A percentile compares a stretch with the other conserved stretches of the same genome.
phyloP scores from a whole-genome alignment of 306 rosid genomes.

The Biancaea sappan region DNA sequence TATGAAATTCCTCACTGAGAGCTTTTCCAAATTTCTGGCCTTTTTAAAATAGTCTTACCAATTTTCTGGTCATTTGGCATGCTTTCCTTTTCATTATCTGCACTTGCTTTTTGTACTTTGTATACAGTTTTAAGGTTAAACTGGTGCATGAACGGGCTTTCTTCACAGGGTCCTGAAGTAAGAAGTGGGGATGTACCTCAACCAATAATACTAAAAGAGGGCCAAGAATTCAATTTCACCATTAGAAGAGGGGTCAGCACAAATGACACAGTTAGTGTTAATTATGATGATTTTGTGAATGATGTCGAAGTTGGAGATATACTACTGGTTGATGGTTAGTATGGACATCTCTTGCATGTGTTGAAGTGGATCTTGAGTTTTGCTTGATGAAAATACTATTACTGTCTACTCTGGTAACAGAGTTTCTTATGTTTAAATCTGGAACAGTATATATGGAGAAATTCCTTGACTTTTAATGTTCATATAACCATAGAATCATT shows the following conservation, averaged over 20 bases:
- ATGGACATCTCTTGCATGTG: constrained; percentile 1
- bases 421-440: constrained; percentile 12
- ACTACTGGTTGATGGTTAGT: constrained; percentile 83
- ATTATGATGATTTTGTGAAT: constrained; percentile 85
- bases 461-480: not conserved
- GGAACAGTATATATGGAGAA: not conserved
- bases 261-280: constrained; percentile 81
- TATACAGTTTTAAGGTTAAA: constrained; percentile 19
- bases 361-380: constrained; percentile 12
- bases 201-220: constrained; percentile 73
- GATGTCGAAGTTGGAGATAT: constrained; percentile 93
- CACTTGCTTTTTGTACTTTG: not conserved
- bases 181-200: constrained; percentile 88
- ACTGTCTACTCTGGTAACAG: not conserved
- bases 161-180: constrained; percentile 96
- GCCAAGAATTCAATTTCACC: constrained; percentile 84
- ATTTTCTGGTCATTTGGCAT: not conserved
- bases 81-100: not conserved
- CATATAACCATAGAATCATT: not conserved
- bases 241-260: constrained; percentile 80
- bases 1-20: not conserved
- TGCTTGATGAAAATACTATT: constrained; percentile 5
- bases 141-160: constrained; percentile 13
- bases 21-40: not conserved
- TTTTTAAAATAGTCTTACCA: constrained; percentile 7